These are phyloP conservation scores for Evernia prunastri DNA, from an alignment of 495 filamentous ascomycete species.

Conservation along the genomic window DNA sequence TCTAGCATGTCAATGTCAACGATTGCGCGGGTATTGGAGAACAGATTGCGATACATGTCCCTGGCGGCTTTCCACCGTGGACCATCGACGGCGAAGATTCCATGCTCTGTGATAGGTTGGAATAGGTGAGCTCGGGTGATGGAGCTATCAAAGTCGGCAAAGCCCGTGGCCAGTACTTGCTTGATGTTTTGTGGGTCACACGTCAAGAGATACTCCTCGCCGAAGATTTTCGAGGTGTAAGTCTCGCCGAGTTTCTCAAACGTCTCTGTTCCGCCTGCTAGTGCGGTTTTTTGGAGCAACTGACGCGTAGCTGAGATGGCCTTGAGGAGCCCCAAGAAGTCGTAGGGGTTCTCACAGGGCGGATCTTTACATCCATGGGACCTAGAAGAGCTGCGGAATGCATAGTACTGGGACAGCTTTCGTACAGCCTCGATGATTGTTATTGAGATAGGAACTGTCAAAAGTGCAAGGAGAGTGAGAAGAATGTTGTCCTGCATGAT, in stretches of 20 bases:
- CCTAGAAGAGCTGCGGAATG: background rate
- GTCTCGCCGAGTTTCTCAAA: slow-evolving; percentile 24
- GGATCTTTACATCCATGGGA: slow-evolving; percentile 5
- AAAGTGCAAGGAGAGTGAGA: too few relatives aligned
- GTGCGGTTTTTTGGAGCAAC: slow-evolving; percentile 17
- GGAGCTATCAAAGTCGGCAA: slow-evolving; percentile 26
- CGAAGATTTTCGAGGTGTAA: slow-evolving; percentile 21
- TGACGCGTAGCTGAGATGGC: slow-evolving; percentile 4
- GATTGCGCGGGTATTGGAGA: slow-evolving; percentile 20
- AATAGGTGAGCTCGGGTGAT: slow-evolving; percentile 21
- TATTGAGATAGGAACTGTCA: too few relatives aligned
- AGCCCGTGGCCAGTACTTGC: slow-evolving; percentile 18
- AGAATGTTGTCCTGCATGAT: too few relatives aligned
- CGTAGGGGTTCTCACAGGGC: slow-evolving; percentile 3
- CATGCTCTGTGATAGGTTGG: slow-evolving; percentile 23
- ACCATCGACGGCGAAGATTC: slow-evolving; percentile 26
- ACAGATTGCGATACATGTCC: slow-evolving; percentile 15
- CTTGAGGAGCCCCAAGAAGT: slow-evolving; percentile 10
- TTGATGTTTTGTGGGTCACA: slow-evolving; percentile 23
- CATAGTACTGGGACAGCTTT: too few relatives aligned
- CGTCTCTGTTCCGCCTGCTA: slow-evolving; percentile 13
- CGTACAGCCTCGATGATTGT: too few relatives aligned
- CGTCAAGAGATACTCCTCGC: slow-evolving; percentile 21
- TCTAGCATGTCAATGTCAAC: slow-evolving; percentile 21
- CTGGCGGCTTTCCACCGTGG: slow-evolving; percentile 20